These are phyloP conservation scores for Coemansia sp. DNA, from an alignment of 192 early-diverging fungal species.

Conservation along the genomic window DNA sequence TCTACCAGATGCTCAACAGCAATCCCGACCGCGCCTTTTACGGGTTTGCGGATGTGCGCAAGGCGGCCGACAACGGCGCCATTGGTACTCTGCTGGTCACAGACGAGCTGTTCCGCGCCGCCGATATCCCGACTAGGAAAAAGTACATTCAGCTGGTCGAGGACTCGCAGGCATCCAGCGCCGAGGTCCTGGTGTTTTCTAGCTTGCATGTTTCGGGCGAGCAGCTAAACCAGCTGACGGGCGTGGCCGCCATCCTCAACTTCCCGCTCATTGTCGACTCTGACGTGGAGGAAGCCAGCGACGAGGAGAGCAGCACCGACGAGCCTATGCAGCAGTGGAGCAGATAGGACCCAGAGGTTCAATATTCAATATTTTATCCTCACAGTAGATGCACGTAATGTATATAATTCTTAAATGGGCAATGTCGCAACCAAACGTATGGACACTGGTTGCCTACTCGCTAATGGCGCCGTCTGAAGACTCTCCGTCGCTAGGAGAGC, in stretches of 20 bases:
- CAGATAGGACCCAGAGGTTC: background rate
- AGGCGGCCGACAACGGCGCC: constrained; percentile 80
- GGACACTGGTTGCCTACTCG: background rate
- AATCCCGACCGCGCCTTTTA: constrained; percentile 93
- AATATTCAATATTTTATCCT: too few relatives aligned
- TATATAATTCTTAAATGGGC: too few relatives aligned
- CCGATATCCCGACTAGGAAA: constrained; percentile 76
- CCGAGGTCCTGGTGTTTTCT: constrained; percentile 83
- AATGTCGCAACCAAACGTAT: too few relatives aligned
- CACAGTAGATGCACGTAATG: too few relatives aligned
- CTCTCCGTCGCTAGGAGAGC: background rate
- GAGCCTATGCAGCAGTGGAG: background rate
- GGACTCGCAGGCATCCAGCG: constrained; percentile 65
- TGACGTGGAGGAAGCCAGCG: constrained; percentile 52
- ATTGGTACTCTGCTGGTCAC: constrained; percentile 87
- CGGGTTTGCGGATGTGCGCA: constrained; percentile 77
- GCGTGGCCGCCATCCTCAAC: constrained; percentile 88
- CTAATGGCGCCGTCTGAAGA: constrained; percentile 2
- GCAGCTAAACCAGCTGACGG: constrained; percentile 89
- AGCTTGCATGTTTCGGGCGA: constrained; percentile 94
- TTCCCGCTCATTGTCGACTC: constrained; percentile 88
- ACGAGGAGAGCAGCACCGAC: constrained; percentile 9
- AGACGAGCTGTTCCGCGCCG: constrained; percentile 87
- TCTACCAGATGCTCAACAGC: constrained; percentile 85
- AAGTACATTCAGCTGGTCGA: constrained; percentile 89